A percentile compares a stretch with the other conserved stretches of the same genome.
These are phyloP conservation scores for Infundibulicybe gibba DNA, from an alignment of 768 basidiomycete genomes.

Conservation along the genomic window DNA sequence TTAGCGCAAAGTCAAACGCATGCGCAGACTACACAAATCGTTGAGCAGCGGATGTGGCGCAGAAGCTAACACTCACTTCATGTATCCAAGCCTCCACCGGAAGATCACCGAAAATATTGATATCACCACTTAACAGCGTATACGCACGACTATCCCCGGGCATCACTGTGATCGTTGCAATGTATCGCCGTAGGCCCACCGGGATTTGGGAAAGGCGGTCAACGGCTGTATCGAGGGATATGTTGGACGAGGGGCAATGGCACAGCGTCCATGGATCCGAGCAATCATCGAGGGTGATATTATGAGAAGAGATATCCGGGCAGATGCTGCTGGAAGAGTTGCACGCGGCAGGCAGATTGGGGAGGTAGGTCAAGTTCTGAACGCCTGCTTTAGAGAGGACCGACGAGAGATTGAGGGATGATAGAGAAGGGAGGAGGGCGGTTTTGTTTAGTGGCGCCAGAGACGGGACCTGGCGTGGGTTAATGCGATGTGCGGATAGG, in stretches of 20 bases:
- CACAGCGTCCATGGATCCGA: constrained; percentile 20
- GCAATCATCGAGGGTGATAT: constrained; percentile 24
- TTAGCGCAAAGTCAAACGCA: constrained; percentile 24
- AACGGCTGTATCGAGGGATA: constrained; percentile 20
- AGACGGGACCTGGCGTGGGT: too few species aligned
- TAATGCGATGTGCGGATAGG: too few species aligned
- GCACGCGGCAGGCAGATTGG: too few species aligned
- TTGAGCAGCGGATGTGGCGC: not conserved
- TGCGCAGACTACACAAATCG: constrained; percentile 17
- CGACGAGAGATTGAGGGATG: too few species aligned
- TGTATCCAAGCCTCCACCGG: constrained; percentile 24
- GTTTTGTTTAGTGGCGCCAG: too few species aligned
- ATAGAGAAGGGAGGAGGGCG: too few species aligned
- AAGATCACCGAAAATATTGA: constrained; percentile 24
- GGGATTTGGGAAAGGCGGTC: constrained; percentile 23
- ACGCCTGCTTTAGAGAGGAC: too few species aligned
- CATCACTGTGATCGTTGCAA: constrained; percentile 16
- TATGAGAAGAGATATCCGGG: not conserved
- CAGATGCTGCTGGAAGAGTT: too few species aligned
- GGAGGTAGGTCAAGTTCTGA: too few species aligned
- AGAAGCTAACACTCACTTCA: constrained; percentile 16
- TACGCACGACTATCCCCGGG: constrained; percentile 19
- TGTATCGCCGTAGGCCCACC: constrained; percentile 25
- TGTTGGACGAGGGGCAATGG: constrained; percentile 20
- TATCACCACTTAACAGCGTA: constrained; percentile 25